These are phyloP conservation scores for Puya raimondii DNA, from an alignment of 176 grass and related monocot genomes.

Conservation along the genomic window DNA sequence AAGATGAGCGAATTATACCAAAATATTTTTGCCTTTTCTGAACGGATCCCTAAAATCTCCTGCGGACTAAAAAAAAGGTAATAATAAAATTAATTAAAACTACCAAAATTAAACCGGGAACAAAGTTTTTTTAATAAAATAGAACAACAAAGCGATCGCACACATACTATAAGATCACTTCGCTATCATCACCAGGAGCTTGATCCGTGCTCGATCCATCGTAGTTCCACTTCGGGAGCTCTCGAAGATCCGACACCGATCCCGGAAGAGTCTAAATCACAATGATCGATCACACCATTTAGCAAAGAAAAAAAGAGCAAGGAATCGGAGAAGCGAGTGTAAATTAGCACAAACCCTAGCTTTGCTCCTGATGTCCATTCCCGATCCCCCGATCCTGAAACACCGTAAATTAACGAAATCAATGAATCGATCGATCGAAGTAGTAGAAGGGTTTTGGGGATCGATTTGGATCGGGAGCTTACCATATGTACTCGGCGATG, in stretches of 20 bases:
- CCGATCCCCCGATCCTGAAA: constrained; percentile 16
- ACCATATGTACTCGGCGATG: constrained; percentile 24
- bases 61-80: background rate
- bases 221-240: constrained; percentile 25
- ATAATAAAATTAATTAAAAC: background rate
- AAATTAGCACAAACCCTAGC: constrained; percentile 8
- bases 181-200: constrained; percentile 16
- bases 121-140: background rate
- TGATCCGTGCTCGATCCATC: constrained; percentile 17
- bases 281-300: background rate
- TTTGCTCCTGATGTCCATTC: constrained; percentile 24
- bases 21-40: constrained; percentile 13
- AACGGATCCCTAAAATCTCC: constrained; percentile 20
- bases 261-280: constrained; percentile 10
- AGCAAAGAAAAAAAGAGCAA: background rate
- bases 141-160: background rate
- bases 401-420: background rate
- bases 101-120: background rate
- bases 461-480: background rate
- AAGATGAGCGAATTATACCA: constrained; percentile 2
- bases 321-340: background rate
- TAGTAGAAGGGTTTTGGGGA: background rate
- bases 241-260: background rate
- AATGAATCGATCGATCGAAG: background rate
- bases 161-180: constrained; percentile 20